phyloP scores from a whole-genome alignment of 1,284 basidiomycete genomes.

The Phylloboletellus chloephorus region DNA sequence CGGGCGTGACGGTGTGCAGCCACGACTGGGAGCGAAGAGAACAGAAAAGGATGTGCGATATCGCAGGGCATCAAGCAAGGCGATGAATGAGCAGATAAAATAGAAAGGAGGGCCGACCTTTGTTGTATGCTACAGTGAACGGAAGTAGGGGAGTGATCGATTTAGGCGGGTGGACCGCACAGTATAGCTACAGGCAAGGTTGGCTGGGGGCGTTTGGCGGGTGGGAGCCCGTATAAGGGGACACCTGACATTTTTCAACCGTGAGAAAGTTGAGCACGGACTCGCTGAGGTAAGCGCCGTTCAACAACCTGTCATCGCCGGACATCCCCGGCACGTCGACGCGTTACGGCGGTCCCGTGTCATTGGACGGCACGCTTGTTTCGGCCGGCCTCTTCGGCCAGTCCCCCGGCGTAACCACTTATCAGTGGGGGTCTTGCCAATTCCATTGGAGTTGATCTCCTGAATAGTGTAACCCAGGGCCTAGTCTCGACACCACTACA shows the following conservation, averaged over 20 bases:
- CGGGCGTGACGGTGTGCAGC: slow-evolving; percentile 10
- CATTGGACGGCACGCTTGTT: no score
- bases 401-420: slow-evolving; percentile 15
- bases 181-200: slow-evolving; percentile 37
- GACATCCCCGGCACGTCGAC: slow-evolving; percentile 25
- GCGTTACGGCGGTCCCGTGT: slow-evolving; percentile 5
- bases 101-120: slow-evolving; percentile 25
- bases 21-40: slow-evolving; percentile 12
- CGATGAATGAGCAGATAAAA: slow-evolving; percentile 23
- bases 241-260: slow-evolving; percentile 28
- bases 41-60: slow-evolving; percentile 10
- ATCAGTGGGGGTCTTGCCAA: slow-evolving; percentile 16
- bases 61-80: slow-evolving; percentile 23
- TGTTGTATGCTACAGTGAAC: slow-evolving; percentile 27
- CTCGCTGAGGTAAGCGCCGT: slow-evolving; percentile 33
- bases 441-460: not conserved
- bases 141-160: slow-evolving; percentile 23
- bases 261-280: slow-evolving; percentile 34
- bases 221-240: slow-evolving; percentile 37
- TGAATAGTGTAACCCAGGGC: not conserved
- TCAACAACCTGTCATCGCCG: slow-evolving; percentile 29
- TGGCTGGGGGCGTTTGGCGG: slow-evolving; percentile 34
- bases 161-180: slow-evolving; percentile 34
- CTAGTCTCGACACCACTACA: not conserved
- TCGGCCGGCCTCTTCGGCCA: slow-evolving; percentile 25